phyloP scores from a whole-genome alignment of 495 filamentous ascomycete species.

The Tuber aestivum region DNA sequence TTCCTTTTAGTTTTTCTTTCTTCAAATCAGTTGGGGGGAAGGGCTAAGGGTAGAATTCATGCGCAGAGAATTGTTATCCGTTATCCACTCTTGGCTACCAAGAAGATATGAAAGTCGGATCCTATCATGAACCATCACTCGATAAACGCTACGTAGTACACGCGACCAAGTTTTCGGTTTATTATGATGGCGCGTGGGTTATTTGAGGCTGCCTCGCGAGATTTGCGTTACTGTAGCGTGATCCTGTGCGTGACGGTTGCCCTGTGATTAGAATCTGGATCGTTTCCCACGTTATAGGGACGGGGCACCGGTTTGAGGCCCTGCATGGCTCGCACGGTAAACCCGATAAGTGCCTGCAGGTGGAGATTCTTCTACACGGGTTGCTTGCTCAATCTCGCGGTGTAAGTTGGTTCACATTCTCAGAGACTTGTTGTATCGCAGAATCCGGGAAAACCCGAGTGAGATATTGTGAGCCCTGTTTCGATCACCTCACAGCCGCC shows the following conservation, averaged over 20 bases:
- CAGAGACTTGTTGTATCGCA: not conserved
- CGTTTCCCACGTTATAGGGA: not conserved
- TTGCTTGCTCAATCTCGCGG: too few species aligned
- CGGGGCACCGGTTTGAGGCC: not conserved
- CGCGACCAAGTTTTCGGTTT: not conserved
- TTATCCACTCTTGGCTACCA: not conserved
- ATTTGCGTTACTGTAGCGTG: not conserved
- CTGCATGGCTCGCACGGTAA: not conserved
- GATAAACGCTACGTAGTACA: not conserved
- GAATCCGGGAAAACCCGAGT: not conserved
- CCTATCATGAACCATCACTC: not conserved
- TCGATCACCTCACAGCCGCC: not conserved
- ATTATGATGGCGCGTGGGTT: not conserved
- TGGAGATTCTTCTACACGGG: not conserved
- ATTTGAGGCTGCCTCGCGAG: not conserved
- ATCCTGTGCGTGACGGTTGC: not conserved
- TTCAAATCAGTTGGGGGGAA: not conserved
- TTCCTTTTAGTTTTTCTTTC: conserved; percentile 5
- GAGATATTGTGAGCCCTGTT: not conserved
- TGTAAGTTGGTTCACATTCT: not conserved
- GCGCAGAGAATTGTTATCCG: not conserved
- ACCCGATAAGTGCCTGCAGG: not conserved
- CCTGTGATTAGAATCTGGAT: not conserved
- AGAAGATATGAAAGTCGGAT: not conserved
- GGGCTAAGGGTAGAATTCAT: not conserved